A percentile compares a stretch with the other conserved stretches of the same genome.
phyloP scores from a whole-genome alignment of 2,329 filamentous ascomycete genomes.

The Alternaria gansuensis region DNA sequence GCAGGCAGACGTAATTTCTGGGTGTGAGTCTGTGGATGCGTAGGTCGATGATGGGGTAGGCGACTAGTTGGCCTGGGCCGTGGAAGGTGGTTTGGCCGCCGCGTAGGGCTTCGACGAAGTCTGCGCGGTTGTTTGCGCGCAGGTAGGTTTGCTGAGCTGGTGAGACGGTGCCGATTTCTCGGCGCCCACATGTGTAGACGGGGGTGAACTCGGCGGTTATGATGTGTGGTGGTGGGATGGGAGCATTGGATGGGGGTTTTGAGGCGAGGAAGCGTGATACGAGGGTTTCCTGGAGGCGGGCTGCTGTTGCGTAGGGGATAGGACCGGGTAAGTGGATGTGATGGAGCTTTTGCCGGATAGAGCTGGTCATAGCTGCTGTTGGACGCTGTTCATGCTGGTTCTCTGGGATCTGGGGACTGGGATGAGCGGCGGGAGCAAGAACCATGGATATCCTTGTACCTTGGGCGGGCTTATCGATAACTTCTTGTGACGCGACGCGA shows the following conservation, averaged over 20 bases:
- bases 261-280: slow-evolving; percentile 67
- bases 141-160: slow-evolving; percentile 56
- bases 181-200: slow-evolving; percentile 89
- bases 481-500: slow-evolving; percentile 28
- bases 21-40: slow-evolving; percentile 73
- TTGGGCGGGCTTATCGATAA: slow-evolving; percentile 27
- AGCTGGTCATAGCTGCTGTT: slow-evolving; percentile 24
- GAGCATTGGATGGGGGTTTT: slow-evolving; percentile 60
- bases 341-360: slow-evolving; percentile 64
- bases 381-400: slow-evolving; percentile 4
- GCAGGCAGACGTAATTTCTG: slow-evolving; percentile 76
- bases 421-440: background rate
- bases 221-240: slow-evolving; percentile 69
- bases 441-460: background rate
- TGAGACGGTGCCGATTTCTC: slow-evolving; percentile 68
- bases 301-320: slow-evolving; percentile 64
- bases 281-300: slow-evolving; percentile 65
- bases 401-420: slow-evolving; percentile 4
- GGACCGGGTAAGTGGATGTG: slow-evolving; percentile 67
- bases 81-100: slow-evolving; percentile 96
- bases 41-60: slow-evolving; percentile 92
- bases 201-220: slow-evolving; percentile 84
- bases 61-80: slow-evolving; percentile 88
- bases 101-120: slow-evolving; percentile 76
- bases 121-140: slow-evolving; percentile 58